Evolutionary conservation across 192 early-diverging fungal species (phyloP).

Genomic region (Podila horticola): DNA sequence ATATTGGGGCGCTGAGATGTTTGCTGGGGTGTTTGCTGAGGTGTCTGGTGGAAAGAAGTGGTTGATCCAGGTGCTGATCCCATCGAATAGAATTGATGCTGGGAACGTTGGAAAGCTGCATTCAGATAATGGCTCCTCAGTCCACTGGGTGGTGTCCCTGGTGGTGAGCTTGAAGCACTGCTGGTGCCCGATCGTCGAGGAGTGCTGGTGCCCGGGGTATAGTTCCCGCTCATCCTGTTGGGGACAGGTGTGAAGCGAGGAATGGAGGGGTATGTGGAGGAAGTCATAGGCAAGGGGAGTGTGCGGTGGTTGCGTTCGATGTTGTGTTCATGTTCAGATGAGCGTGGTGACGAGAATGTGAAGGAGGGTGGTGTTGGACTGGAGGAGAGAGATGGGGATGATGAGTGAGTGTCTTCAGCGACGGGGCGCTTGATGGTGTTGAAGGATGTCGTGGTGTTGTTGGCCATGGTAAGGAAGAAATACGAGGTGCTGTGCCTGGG

Average conservation of each 20-base stretch:
- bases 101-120: constrained; percentile 37
- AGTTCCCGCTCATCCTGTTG: constrained; percentile 27
- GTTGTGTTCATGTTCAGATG: constrained; percentile 7
- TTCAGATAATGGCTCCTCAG: constrained; percentile 30
- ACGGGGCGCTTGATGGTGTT: constrained; percentile 5
- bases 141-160: constrained; percentile 39
- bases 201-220: constrained; percentile 22
- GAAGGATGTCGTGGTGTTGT: not conserved
- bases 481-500: not conserved
- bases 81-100: constrained; percentile 13
- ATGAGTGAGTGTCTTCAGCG: not conserved
- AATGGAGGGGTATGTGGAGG: constrained; percentile 37
- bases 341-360: not conserved
- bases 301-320: constrained; percentile 38
- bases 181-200: constrained; percentile 10
- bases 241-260: constrained; percentile 31
- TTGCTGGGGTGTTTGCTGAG: not conserved
- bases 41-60: not conserved
- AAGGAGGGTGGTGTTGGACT: not conserved
- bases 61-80: constrained; percentile 8
- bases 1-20: not conserved
- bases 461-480: not conserved
- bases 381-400: not conserved
- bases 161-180: constrained; percentile 49
- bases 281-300: constrained; percentile 3